Evolutionary conservation across 1,139 yeast genomes (phyloP), one percentile per base, ranked within the genome.

Genomic region (Lodderomyces theae): DNA sequence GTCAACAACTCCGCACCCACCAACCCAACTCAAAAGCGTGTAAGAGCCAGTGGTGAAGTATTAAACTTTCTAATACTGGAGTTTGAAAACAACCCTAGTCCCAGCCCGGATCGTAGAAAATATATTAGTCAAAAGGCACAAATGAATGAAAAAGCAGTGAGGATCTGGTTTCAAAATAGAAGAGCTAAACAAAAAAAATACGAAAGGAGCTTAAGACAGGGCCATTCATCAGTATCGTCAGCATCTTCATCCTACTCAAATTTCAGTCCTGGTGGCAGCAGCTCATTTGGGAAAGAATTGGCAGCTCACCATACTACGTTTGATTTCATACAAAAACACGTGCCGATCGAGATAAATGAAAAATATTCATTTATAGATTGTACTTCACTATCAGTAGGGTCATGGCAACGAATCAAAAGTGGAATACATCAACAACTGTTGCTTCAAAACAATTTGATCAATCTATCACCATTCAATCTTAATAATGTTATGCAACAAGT

Each of bases 141-240:
- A 36, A 86, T 90, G 92, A 80, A 92, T 7, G 96, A 89, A 54
- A 77, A 95, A 50, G 89, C 95, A 4, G 96, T 90, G 2, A 75
- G 96, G 43, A 89, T 90, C 38, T 90, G 97, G 97, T 90, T 90
- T 57, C 97, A 90, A 60, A 90, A 90, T 58, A 71, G 94, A 51
- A 66, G 97, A 46, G 96, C 96, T 15, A 88, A 88, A 57, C 73
- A 80, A 38, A 74, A 90, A 56, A 81, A 78, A 54, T 56, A 72
- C 49, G 82, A 77, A 50, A 66, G 81, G 41, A 57, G 73, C 58
- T 43, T 35, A 37, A 41, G 39, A 26, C 30, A 17, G n/a, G 32
- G 15, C 8, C 30, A 25, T n/a, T 24, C 30, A 34, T 25, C 38
- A 22, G 32, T 29, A n/a, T 34, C 38, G 4, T 22, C 41, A 11